Evolutionary conservation across 306 rosid genomes (phyloP).

Genomic region (Lagenaria siceraria): DNA sequence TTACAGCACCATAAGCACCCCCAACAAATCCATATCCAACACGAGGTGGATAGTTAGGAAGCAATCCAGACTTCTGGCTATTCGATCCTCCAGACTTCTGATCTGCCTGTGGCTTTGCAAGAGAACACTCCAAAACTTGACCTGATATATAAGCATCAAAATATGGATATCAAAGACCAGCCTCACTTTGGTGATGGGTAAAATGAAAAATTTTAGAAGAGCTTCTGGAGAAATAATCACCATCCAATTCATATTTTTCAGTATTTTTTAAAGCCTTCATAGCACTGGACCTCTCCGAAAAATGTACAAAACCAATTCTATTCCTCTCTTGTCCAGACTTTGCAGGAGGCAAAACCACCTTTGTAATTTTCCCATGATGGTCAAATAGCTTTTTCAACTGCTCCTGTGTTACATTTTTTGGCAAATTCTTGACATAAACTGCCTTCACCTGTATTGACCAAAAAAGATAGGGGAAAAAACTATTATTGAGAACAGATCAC

Average conservation of each 20-base stretch:
- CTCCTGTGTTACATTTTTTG: constrained; percentile 82
- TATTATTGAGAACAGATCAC: neutral
- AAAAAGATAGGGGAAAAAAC: neutral
- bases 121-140: constrained; percentile 80
- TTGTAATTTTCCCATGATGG: constrained; percentile 87
- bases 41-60: constrained; percentile 73
- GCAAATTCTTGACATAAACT: constrained; percentile 80
- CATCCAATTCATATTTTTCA: constrained; percentile 80
- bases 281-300: constrained; percentile 80
- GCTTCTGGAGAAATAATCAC: constrained; percentile 16
- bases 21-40: constrained; percentile 65
- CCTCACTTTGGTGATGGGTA: constrained; percentile 2
- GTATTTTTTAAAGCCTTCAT: constrained; percentile 91
- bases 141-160: constrained; percentile 31
- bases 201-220: neutral
- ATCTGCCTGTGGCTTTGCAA: constrained; percentile 93
- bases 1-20: constrained; percentile 66
- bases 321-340: constrained; percentile 79
- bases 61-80: constrained; percentile 55
- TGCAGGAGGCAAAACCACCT: constrained; percentile 92
- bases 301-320: constrained; percentile 93
- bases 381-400: constrained; percentile 81
- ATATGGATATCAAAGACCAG: constrained; percentile 6
- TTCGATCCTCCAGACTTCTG: constrained; percentile 63
- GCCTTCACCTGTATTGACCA: constrained; percentile 65